Evolutionary conservation across 2,329 filamentous ascomycete species (phyloP).

Genomic region (Beauveria asiatica): DNA sequence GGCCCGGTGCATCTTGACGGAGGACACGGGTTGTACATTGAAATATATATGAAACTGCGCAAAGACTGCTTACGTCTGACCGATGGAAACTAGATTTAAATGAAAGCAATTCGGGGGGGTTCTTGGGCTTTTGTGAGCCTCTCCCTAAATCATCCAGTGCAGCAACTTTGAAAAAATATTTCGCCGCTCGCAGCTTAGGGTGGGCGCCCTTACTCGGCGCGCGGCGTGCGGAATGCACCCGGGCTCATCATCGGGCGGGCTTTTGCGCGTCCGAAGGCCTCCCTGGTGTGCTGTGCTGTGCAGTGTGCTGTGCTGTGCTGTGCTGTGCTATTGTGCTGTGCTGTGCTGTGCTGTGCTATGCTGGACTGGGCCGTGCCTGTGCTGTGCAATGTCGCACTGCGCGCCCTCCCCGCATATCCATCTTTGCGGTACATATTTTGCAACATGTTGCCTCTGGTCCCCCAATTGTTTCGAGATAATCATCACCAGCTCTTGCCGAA

Average conservation of each 20-base stretch:
- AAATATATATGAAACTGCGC: no score
- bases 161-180: background rate
- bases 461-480: no score
- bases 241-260: no score
- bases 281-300: background rate
- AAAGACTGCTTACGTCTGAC: no score
- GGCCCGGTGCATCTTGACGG: background rate
- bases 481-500: no score
- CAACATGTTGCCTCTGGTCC: no score
- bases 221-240: background rate
- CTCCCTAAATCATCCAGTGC: no score
- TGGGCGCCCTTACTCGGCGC: background rate
- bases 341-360: background rate
- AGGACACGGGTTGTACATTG: background rate
- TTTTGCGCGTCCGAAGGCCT: no score
- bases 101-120: no score
- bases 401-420: background rate
- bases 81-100: no score
- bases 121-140: no score
- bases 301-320: background rate
- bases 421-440: no score
- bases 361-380: background rate
- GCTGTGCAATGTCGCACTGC: background rate
- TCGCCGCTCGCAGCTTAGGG: background rate
- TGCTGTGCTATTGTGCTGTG: background rate